A percentile compares a stretch with the other conserved stretches of the same genome.
Evolutionary conservation across 495 filamentous ascomycete species (phyloP).

Genomic region (Aspergillus panamensis): DNA sequence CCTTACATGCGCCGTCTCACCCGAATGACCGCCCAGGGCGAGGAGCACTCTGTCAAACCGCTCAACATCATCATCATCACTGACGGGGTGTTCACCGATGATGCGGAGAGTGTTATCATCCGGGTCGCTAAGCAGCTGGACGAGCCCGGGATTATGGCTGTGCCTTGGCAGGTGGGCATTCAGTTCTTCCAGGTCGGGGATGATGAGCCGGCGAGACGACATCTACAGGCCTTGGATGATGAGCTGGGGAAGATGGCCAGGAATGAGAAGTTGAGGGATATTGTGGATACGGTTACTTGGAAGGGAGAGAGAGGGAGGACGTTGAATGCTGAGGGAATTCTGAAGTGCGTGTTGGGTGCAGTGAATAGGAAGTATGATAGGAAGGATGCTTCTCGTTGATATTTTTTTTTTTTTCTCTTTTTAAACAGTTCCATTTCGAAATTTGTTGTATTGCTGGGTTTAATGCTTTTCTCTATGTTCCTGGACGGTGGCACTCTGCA

Average conservation of each 20-base stretch:
- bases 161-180: conserved; percentile 84
- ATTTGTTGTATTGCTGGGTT: too few species aligned
- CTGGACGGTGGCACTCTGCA: too few species aligned
- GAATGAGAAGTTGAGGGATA: conserved; percentile 66
- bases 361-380: conserved; percentile 33
- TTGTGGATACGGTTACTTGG: conserved; percentile 91
- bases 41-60: conserved; percentile 57
- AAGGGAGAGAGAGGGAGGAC: conserved; percentile 38
- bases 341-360: conserved; percentile 80
- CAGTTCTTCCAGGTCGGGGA: conserved; percentile 96
- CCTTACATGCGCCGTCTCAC: conserved; percentile 58
- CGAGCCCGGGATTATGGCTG: conserved; percentile 52
- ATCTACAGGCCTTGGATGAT: conserved; percentile 77
- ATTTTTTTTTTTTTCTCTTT: conserved; percentile 17
- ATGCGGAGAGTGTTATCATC: conserved; percentile 70
- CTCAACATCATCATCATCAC: conserved; percentile 94
- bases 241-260: conserved; percentile 51
- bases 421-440: background rate
- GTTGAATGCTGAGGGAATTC: conserved; percentile 63
- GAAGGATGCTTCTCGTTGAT: conserved; percentile 20
- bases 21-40: conserved; percentile 40
- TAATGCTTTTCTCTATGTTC: too few species aligned
- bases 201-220: conserved; percentile 59
- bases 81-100: conserved; percentile 82
- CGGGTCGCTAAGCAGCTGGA: conserved; percentile 68